These are phyloP conservation scores for Fusarium odoratissimum DNA, from an alignment of 2,329 filamentous ascomycete species.

Conservation along the genomic window DNA sequence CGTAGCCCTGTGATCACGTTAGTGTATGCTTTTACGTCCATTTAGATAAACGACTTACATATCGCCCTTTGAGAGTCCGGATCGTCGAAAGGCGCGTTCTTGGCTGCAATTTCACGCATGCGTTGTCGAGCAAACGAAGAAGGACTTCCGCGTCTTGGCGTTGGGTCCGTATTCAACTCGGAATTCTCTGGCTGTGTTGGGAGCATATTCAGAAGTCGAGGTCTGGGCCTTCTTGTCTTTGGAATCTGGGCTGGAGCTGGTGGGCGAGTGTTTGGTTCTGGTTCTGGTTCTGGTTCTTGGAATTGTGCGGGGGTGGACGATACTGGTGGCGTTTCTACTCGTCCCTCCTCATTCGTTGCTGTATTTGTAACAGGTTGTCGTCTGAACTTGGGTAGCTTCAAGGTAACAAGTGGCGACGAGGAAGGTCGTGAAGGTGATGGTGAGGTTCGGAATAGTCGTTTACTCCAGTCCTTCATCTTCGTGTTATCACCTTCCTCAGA, in stretches of 20 bases:
- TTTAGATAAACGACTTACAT: slow-evolving; percentile 49
- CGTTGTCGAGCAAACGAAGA: slow-evolving; percentile 58
- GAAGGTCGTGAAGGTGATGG: slow-evolving; percentile 24
- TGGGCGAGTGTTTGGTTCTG: slow-evolving; percentile 15
- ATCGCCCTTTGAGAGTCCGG: slow-evolving; percentile 54
- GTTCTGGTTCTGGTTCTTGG: slow-evolving; percentile 23
- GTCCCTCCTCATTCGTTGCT: slow-evolving; percentile 4
- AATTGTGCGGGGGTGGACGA: slow-evolving; percentile 17
- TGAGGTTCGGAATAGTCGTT: slow-evolving; percentile 49
- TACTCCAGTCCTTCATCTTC: slow-evolving; percentile 53
- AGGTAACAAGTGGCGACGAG: slow-evolving; percentile 45
- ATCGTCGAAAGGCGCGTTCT: slow-evolving; percentile 57
- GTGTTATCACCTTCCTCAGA: slow-evolving; percentile 49
- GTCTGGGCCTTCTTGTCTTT: slow-evolving; percentile 45
- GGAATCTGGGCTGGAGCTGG: slow-evolving; percentile 34
- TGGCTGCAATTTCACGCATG: slow-evolving; percentile 58
- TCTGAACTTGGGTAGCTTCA: slow-evolving; percentile 35
- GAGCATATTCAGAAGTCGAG: slow-evolving; percentile 49
- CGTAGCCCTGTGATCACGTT: slow-evolving; percentile 54
- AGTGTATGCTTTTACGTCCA: slow-evolving; percentile 4
- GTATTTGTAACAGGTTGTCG: slow-evolving; percentile 18
- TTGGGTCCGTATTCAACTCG: slow-evolving; percentile 45
- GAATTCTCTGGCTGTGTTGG: slow-evolving; percentile 53
- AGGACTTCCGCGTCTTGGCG: slow-evolving; percentile 53
- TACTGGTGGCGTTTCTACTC: slow-evolving; percentile 1